Conservation (phyloP, 345 rosid species). For the Gossypium longicalyx region DNA sequence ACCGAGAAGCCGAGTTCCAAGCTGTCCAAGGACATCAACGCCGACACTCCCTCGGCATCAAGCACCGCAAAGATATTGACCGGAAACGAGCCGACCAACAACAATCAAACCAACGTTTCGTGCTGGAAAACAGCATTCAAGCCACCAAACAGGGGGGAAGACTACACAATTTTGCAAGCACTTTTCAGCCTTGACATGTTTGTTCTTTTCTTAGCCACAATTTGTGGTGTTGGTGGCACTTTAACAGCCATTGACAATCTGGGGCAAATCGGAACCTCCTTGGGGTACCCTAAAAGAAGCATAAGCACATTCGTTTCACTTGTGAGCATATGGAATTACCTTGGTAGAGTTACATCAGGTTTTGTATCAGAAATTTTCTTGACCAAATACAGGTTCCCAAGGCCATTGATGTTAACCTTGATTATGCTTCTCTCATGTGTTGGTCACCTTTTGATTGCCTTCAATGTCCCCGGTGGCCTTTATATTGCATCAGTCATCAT, state of each 20-base stretch:
- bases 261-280: constrained; percentile 55
- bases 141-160: constrained; percentile 16
- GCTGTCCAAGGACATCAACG: no score
- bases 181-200: constrained; percentile 21
- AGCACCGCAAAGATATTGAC: background rate
- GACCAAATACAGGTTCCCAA: constrained; percentile 13
- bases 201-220: constrained; percentile 42
- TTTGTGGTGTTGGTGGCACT: constrained; percentile 58
- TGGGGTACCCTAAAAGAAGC: constrained; percentile 46
- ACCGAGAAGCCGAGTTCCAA: constrained; percentile 20
- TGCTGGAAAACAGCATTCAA: constrained; percentile 24
- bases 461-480: constrained; percentile 9
- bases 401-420: constrained; percentile 25
- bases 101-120: constrained; percentile 15
- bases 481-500: constrained; percentile 15
- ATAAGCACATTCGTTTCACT: constrained; percentile 20
- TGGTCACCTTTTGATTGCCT: constrained; percentile 27
- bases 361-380: constrained; percentile 15
- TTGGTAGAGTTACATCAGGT: constrained; percentile 14
- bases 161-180: constrained; percentile 20
- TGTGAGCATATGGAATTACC: constrained; percentile 20
- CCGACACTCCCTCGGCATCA: background rate
- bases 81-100: background rate
- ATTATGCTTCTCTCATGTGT: constrained; percentile 42
- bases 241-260: constrained; percentile 59